Conservation (phyloP, 2,329 filamentous ascomycete genomes). For the Didymella keratinophila region DNA sequence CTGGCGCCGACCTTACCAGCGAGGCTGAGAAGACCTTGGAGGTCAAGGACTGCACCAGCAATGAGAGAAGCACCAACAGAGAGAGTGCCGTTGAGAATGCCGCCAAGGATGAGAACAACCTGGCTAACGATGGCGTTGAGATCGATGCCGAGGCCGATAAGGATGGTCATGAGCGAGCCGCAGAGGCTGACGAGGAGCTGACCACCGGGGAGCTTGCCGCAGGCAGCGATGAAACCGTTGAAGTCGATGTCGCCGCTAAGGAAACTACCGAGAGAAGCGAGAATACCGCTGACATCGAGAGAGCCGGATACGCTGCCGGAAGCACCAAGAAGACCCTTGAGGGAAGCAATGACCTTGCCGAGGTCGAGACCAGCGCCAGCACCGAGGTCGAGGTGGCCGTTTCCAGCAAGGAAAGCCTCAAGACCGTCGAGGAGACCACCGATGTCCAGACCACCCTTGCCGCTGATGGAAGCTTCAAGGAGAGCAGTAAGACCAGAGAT, state of each 20-base stretch:
- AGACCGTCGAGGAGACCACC: constrained; percentile 9
- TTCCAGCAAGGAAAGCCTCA: constrained; percentile 12
- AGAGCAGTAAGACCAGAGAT: constrained; percentile 10
- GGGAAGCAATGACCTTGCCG: constrained; percentile 5
- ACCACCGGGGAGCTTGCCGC: constrained; percentile 11
- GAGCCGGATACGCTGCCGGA: constrained; percentile 4
- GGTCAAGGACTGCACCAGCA: background rate
- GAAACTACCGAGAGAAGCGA: constrained; percentile 7
- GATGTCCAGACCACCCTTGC: constrained; percentile 14
- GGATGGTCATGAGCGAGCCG: constrained; percentile 4
- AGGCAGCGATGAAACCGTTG: constrained; percentile 10
- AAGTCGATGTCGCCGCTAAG: constrained; percentile 10
- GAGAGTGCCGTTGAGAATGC: constrained; percentile 6
- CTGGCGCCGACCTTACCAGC: constrained; percentile 3
- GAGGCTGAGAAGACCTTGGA: constrained; percentile 3
- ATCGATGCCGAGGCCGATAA: constrained; percentile 10
- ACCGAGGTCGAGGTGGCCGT: constrained; percentile 13
- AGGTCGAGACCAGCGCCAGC: constrained; percentile 9
- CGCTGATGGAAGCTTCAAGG: constrained; percentile 7
- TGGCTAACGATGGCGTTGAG: constrained; percentile 8
- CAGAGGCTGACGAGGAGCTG: constrained; percentile 13
- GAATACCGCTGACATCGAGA: constrained; percentile 9
- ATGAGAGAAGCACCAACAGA: constrained; percentile 1
- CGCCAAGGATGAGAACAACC: constrained; percentile 4
- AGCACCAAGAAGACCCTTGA: constrained; percentile 5